phyloP scores from a whole-genome alignment of 345 rosid species.

The Gossypium thurberi region DNA sequence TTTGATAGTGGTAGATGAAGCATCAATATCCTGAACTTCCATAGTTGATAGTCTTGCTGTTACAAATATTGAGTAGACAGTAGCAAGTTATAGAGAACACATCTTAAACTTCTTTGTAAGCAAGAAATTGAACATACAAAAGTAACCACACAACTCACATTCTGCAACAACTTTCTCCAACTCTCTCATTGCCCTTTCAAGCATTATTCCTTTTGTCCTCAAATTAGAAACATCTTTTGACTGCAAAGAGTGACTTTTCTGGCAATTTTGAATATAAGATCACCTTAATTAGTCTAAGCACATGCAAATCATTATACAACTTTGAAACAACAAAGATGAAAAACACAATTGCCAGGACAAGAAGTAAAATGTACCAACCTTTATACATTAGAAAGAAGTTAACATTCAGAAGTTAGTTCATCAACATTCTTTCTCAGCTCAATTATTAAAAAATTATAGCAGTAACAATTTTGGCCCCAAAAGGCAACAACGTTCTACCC shows the following conservation, averaged over 20 bases:
- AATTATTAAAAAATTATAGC: background rate
- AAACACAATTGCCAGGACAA: background rate
- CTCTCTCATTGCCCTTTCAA: slow-evolving; percentile 37
- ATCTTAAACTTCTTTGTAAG: background rate
- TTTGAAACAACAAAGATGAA: slow-evolving; percentile 3
- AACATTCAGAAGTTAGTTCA: background rate
- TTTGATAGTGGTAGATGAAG: slow-evolving; percentile 23
- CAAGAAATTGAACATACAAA: background rate
- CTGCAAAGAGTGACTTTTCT: slow-evolving; percentile 20
- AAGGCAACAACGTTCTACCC: background rate
- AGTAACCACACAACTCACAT: slow-evolving; percentile 23
- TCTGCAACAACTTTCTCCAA: slow-evolving; percentile 35
- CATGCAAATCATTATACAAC: slow-evolving; percentile 7
- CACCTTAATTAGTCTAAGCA: slow-evolving; percentile 4
- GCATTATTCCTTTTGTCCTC: slow-evolving; percentile 24
- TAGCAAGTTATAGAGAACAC: background rate
- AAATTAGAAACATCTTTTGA: slow-evolving; percentile 16
- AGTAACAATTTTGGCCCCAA: background rate
- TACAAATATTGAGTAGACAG: background rate
- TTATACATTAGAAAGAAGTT: background rate
- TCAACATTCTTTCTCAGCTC: background rate
- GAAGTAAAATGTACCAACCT: background rate
- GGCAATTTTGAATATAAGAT: slow-evolving; percentile 9
- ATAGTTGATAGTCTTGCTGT: slow-evolving; percentile 25
- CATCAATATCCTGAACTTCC: slow-evolving; percentile 25